A percentile compares a stretch with the other conserved stretches of the same genome.
These are phyloP conservation scores for Pichia eremophila DNA, from an alignment of 805 yeast genomes.

Conservation along the genomic window DNA sequence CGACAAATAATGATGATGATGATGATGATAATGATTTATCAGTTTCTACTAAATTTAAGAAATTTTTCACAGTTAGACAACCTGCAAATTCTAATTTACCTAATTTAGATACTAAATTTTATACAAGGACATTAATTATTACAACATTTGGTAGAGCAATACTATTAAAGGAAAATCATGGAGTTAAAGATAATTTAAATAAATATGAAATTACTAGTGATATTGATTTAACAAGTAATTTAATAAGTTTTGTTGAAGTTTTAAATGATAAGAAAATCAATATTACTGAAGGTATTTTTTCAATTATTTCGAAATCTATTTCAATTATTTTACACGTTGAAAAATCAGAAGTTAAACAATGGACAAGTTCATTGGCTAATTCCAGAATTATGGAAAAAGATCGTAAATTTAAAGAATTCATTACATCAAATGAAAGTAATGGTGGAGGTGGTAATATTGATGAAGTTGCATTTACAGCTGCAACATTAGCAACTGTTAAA, in stretches of 20 bases:
- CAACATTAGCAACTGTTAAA: conserved; percentile 21
- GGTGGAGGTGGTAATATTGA: conserved; percentile 21
- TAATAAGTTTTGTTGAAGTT: conserved; percentile 51
- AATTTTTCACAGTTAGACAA: conserved; percentile 18
- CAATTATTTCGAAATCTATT: conserved; percentile 43
- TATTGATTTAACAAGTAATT: conserved; percentile 42
- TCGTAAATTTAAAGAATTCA: conserved; percentile 22
- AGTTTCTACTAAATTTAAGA: conserved; percentile 19
- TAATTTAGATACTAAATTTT: conserved; percentile 21
- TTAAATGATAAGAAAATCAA: conserved; percentile 26
- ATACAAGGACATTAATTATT: conserved; percentile 42
- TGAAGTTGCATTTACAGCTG: conserved; percentile 30
- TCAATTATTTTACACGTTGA: conserved; percentile 52
- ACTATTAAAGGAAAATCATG: conserved; percentile 36
- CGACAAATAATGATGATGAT: conserved; percentile 8
- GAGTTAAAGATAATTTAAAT: conserved; percentile 21
- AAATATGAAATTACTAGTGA: conserved; percentile 44
- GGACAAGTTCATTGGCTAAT: conserved; percentile 49
- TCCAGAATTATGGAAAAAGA: conserved; percentile 42
- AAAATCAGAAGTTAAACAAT: conserved; percentile 38
- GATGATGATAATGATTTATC: conserved; percentile 13
- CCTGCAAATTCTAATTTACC: neutral
- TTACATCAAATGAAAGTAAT: conserved; percentile 22
- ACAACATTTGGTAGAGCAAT: conserved; percentile 59
- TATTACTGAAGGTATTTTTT: conserved; percentile 41